Evolutionary conservation across 176 grass and related monocot genomes (phyloP), one percentile per base, ranked within the genome.

Genomic region (Oryza rufipogon): DNA sequence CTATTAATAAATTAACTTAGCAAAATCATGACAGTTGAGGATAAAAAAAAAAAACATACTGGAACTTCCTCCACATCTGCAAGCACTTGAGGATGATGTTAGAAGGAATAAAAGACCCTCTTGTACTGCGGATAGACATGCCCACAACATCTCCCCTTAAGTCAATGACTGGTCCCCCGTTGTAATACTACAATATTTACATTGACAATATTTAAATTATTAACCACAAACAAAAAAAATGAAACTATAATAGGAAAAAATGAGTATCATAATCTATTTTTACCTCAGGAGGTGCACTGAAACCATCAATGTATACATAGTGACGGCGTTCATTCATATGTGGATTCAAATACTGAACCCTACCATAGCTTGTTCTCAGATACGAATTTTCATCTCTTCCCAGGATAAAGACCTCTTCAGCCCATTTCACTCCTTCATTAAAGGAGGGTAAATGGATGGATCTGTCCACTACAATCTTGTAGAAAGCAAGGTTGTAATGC

Each of bases 401-500:
- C 68, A 4, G 28, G 36, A 22, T 70, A 26, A 82, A 45, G 14
- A 82, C 22, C 34, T 72, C 12, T 28, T 81, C n/a, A 44, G n/a
- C 5, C 42, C 23, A 44, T 36, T 44, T 26, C 28, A 61, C 51
- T 19, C 25, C 39, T 39, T 74, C 71, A 34, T 17, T 66, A 65
- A 66, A 83, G 23, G 41, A 83, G 34, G 42, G 58, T 16, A 75
- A 0, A 2, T 51, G 60, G 34, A 66, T 20, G 36, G 41, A 25
- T 19, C 9, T 2, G 15, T 51, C 32, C 71, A 75, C 5, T 74
- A 38, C 23, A 36, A 47, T 44, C 4, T 19, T 49, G 1, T 75
- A 34, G 8, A 83, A 48, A 75, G 71, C 81, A 66, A 83, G 19
- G 23, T 83, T 63, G 1, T 83, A 83, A 42, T 83, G 81, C 26